Evolutionary conservation across 768 basidiomycete species (phyloP), one percentile per base, ranked within the genome.

Genomic region (Phylloporus sp.): DNA sequence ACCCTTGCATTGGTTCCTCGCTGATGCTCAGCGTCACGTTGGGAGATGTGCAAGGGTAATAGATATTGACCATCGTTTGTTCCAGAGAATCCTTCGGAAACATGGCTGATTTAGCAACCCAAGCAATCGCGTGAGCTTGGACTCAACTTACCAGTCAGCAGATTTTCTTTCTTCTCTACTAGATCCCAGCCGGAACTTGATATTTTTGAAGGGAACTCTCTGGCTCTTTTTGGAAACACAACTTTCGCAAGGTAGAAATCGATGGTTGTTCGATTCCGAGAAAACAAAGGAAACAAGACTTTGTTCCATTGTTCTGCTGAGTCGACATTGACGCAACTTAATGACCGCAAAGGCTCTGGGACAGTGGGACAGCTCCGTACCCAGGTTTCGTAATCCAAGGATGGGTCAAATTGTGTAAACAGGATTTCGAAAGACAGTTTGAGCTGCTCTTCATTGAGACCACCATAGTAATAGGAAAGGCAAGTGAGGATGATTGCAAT

Each of bases 161-260:
- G 9, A 11, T 12, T 36, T 7, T 35, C 39, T 18, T 38, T 44
- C 24, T 22, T 46, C 24, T 54, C 53, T 5, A 32, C 48, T 9
- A 54, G 9, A 42, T 54, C 53, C 47, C 53, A 54, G 22, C 44
- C 45, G 2, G 56, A 60, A 22, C 65, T 59, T 9, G 62, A 44
- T 11, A 67, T 27, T 3, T 48, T 53, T 8, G 6, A 58, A 47
- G 34, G 69, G 50, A 29, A 71, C 59, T 18, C 56, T 42, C 52
- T 68, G 2, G 40, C 34, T 23, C 73, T 70, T 28, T 69, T 75
- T 6, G 79, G 80, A 50, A 81, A 79, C 12, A 80, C 80, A 3
- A 75, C 58, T 15, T 67, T 59, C 0, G 72, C 61, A n/a, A 81
- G 64, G 59, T 69, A 81, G 59, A 81, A 81, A 40, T 81, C 69